Conservation (phyloP, 106 monocot species). For the Allium cepa region DNA sequence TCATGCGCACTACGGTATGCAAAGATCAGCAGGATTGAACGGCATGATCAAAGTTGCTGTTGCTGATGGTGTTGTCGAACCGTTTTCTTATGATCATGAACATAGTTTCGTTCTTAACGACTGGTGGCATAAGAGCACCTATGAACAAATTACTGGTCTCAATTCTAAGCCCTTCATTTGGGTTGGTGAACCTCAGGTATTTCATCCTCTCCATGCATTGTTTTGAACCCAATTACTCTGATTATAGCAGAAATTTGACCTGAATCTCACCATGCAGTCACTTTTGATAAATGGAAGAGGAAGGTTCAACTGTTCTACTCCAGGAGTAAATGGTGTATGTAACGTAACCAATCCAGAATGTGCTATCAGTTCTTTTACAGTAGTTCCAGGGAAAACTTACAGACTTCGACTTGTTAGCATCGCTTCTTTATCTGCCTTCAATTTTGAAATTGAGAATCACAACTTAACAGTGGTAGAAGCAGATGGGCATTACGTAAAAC, state of each 20-base stretch:
- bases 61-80: constrained; percentile 32
- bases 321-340: constrained; percentile 14
- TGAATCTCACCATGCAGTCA: constrained; percentile 20
- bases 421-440: constrained; percentile 68
- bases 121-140: constrained; percentile 88
- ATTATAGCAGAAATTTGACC: not conserved
- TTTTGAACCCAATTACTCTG: not conserved
- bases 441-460: constrained; percentile 83
- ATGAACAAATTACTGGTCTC: constrained; percentile 58
- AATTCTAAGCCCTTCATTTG: constrained; percentile 31
- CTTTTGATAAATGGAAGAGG: constrained; percentile 43
- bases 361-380: constrained; percentile 33
- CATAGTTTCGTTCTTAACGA: constrained; percentile 60
- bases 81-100: constrained; percentile 62
- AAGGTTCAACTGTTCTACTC: constrained; percentile 32
- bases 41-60: constrained; percentile 54
- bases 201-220: not conserved
- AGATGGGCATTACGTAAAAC: constrained; percentile 70
- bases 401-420: constrained; percentile 55
- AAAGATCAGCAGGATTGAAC: constrained; percentile 62
- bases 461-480: constrained; percentile 79
- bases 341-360: constrained; percentile 43
- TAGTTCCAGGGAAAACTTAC: constrained; percentile 62
- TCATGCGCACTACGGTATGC: constrained; percentile 89
- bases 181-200: constrained; percentile 74